Evolutionary conservation across 1,284 basidiomycete species (phyloP), one percentile per base, ranked within the genome.

Genomic region (Bondarzewia mesenterica): DNA sequence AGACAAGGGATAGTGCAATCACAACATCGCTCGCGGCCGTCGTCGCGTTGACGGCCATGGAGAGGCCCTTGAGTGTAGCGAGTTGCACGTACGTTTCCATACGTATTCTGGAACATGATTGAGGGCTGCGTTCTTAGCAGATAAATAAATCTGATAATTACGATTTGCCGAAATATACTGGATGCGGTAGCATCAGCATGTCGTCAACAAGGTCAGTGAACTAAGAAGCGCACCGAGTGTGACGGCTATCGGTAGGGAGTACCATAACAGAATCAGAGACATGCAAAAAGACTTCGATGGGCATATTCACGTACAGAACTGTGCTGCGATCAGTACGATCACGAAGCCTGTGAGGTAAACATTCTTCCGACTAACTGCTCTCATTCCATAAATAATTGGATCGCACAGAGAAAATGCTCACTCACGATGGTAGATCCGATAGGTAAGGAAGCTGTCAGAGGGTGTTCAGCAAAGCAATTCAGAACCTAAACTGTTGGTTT

Each of bases 351-450:
- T 67, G 35, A 78, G 61, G 7, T 60, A 59, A 7, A 68, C 49
- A 43, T 74, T 78, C 32, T 64, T 64, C 42, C 66, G 66, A 65
- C 75, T 78, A 51, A 80, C 74, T 77, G 43, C 25, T 38, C 49
- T 29, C n/a, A 14, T 41, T 48, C 25, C 8, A 44, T 15, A 41
- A n/a, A n/a, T n/a, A n/a, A n/a, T 10, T 25, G 18, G 22, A 45
- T 46, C 7, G 22, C 36, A 22, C 15, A 29, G 20, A 45, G 8
- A 15, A 15, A n/a, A n/a, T n/a, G 26, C 39, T 23, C 14, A 63
- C 74, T 56, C 57, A 78, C 77, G 59, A 50, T 69, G 71, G 71
- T 72, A 79, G n/a, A 78, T 73, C 18, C 78, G 69, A 50, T 73
- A 54, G 20, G 71, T 67, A 53, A 78, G 64, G 58, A 78, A 80